phyloP scores from a whole-genome alignment of 805 yeast species.

The Ogataea ganodermae region DNA sequence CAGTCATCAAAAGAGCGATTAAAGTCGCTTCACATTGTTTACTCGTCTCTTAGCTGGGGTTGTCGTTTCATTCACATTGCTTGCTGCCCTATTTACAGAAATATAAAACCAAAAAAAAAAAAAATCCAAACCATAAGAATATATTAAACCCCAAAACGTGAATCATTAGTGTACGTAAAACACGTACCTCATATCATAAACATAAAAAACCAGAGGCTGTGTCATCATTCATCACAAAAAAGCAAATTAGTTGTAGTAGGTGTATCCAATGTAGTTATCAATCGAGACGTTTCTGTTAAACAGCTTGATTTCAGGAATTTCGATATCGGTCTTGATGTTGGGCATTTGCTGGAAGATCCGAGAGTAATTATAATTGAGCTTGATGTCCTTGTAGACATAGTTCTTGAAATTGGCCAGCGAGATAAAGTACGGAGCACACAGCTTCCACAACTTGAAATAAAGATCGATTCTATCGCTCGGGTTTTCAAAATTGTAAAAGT shows the following conservation, averaged over 20 bases:
- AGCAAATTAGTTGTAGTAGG: slow-evolving; percentile 19
- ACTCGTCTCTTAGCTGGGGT: too few relatives aligned
- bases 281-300: slow-evolving; percentile 35
- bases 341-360: slow-evolving; percentile 41
- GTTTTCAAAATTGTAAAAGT: slow-evolving; percentile 31
- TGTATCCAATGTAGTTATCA: slow-evolving; percentile 32
- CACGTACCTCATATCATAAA: neutral
- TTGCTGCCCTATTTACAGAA: neutral
- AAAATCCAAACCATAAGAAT: neutral
- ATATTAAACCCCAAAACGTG: neutral
- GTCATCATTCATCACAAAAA: neutral
- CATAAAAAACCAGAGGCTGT: neutral
- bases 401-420: slow-evolving; percentile 49
- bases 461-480: slow-evolving; percentile 50
- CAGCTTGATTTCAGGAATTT: slow-evolving; percentile 42
- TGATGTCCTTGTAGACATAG: slow-evolving; percentile 46
- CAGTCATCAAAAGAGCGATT: too few relatives aligned
- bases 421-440: slow-evolving; percentile 49
- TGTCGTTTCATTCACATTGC: too few relatives aligned
- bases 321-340: slow-evolving; percentile 40
- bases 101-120: neutral
- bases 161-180: neutral
- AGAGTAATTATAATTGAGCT: slow-evolving; percentile 43
- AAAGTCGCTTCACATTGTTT: too few relatives aligned
- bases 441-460: slow-evolving; percentile 56